Evolutionary conservation across 306 rosid genomes (phyloP), one percentile per base, ranked within the genome.

Genomic region (Prunus salicina): DNA sequence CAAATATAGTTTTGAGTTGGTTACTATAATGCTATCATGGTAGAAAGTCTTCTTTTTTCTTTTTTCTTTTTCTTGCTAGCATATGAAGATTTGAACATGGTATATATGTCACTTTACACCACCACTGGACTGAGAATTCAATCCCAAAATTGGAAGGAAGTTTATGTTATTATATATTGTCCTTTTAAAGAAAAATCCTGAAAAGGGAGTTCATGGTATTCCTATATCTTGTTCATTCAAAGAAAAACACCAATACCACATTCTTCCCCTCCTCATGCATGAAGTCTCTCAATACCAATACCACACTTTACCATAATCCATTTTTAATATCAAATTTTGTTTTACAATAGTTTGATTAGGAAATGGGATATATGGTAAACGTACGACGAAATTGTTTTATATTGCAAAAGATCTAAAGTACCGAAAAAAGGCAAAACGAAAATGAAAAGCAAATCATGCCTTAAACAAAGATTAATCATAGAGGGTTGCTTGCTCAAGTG

Each of bases 401-500:
- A 34, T 6, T n/a, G 27, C 38, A 30, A 6, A 28, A 5, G n/a
- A 27, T 25, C 10, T 12, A 5, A 52, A 25, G 9, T 16, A 16
- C 3, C 24, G 0, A 38, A 72, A 38, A 57, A 58, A 24, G 56
- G 76, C 27, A 56, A 72, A 15, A 30, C 24, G 51, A 24, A 41
- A 24, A 57, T 15, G 25, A 25, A 60, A 9, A 60, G 43, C 43
- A 41, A 24, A 5, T 12, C 56, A 15, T 57, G 38, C 41, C 67
- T 57, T 41, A 32, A 28, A 15, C 16, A 63, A 28, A 2, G 22
- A 45, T 38, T 27, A 72, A 58, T 58, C 18, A 24, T 38, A 34
- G 66, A 46, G 65, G 38, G 24, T 72, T 56, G 38, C 67, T 72
- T 41, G 66, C 66, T 55, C 41, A 55, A 34, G 6, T 70, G 18